phyloP scores from a whole-genome alignment of 768 basidiomycete genomes.

The Podaxis sp. region DNA sequence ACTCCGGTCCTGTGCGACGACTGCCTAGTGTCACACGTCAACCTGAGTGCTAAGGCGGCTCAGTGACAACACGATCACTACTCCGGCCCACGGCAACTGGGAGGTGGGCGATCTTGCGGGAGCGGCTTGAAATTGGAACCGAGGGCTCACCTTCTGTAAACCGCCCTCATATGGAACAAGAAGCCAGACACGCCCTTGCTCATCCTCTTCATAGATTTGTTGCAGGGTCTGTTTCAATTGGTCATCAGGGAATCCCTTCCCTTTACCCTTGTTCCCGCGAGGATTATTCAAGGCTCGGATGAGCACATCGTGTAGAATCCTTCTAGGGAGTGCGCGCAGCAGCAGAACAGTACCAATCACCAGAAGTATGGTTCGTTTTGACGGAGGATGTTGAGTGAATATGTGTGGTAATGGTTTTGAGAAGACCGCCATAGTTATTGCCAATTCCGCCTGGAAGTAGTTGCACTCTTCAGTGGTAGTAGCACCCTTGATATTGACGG shows the following conservation, averaged over 20 bases:
- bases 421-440: constrained; percentile 21
- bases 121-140: neutral
- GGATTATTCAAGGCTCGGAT: constrained; percentile 24
- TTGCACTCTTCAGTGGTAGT: too few relatives aligned
- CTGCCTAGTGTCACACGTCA: too few relatives aligned
- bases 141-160: constrained; percentile 55
- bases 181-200: constrained; percentile 50
- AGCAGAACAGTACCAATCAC: constrained; percentile 50
- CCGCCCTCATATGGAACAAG: constrained; percentile 65
- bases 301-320: constrained; percentile 32
- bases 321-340: constrained; percentile 38
- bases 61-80: too few relatives aligned
- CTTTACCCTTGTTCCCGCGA: constrained; percentile 19
- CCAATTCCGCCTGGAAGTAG: too few relatives aligned
- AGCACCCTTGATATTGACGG: too few relatives aligned
- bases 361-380: constrained; percentile 38
- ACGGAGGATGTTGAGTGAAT: constrained; percentile 15
- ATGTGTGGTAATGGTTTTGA: constrained; percentile 21
- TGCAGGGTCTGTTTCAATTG: constrained; percentile 52
- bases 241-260: constrained; percentile 31
- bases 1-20: too few relatives aligned
- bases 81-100: neutral
- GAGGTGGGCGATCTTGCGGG: too few relatives aligned
- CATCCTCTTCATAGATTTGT: constrained; percentile 63
- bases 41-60: too few relatives aligned